Percentiles rank a stretch among this genome's conserved stretches.
These are phyloP conservation scores for Teunomyces aglyptinius DNA, from an alignment of 805 yeast genomes.

Conservation along the genomic window DNA sequence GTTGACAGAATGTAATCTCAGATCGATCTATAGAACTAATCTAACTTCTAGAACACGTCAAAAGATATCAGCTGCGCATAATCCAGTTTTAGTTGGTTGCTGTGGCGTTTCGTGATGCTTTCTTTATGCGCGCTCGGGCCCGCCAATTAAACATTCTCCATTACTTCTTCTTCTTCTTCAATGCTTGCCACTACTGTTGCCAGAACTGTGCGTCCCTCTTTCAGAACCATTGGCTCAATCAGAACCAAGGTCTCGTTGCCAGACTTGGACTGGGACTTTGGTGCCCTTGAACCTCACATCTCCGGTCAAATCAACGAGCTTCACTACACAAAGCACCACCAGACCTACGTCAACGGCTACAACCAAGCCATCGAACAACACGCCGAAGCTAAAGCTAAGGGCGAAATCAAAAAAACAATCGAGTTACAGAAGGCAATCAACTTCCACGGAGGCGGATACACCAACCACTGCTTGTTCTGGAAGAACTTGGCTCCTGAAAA, in stretches of 20 bases:
- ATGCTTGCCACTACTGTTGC: conserved; percentile 5
- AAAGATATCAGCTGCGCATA: too few species aligned
- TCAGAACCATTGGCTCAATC: conserved; percentile 13
- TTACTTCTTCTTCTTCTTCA: background rate
- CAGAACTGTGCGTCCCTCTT: background rate
- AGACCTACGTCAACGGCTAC: conserved; percentile 84
- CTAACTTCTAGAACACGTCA: too few species aligned
- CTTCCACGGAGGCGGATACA: conserved; percentile 91
- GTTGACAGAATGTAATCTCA: conserved; percentile 86
- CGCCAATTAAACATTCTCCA: conserved; percentile 6
- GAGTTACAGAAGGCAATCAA: conserved; percentile 72
- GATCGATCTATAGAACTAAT: background rate
- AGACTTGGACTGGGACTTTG: conserved; percentile 78
- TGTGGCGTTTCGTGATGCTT: too few species aligned
- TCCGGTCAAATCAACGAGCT: conserved; percentile 83
- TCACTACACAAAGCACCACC: conserved; percentile 90
- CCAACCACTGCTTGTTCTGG: conserved; percentile 87
- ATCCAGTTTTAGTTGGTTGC: too few species aligned
- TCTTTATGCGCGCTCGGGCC: conserved; percentile 2
- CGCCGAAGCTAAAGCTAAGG: conserved; percentile 57
- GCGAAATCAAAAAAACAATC: conserved; percentile 59
- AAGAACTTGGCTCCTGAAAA: conserved; percentile 76
- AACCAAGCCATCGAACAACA: conserved; percentile 75
- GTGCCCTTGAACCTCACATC: conserved; percentile 82
- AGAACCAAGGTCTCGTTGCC: conserved; percentile 77